Evolutionary conservation across 2,329 filamentous ascomycete genomes (phyloP).

Genomic region (Epichloe glyceriae): DNA sequence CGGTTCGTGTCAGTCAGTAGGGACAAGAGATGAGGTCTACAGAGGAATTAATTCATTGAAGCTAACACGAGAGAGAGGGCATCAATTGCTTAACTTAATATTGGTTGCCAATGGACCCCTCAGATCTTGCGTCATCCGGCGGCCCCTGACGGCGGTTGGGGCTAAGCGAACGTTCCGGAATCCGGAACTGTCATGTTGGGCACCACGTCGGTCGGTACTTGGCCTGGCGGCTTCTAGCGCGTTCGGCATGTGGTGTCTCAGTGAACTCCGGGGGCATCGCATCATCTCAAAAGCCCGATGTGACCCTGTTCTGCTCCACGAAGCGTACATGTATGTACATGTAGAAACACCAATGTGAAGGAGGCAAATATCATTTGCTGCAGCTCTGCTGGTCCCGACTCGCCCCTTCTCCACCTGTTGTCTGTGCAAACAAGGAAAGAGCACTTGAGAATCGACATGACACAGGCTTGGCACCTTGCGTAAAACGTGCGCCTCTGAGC

Average conservation of each 20-base stretch:
- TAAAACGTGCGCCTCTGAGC: not conserved
- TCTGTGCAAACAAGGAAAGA: too few species aligned
- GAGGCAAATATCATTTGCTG: too few species aligned
- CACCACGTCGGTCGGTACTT: not conserved
- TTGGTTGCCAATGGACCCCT: not conserved
- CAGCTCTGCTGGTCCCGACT: too few species aligned
- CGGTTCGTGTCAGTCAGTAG: not conserved
- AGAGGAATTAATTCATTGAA: not conserved
- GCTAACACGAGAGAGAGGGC: not conserved
- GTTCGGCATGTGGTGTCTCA: not conserved
- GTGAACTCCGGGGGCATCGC: not conserved
- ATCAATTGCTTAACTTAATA: not conserved
- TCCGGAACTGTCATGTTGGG: not conserved
- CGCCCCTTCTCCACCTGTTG: too few species aligned
- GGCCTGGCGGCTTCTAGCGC: not conserved
- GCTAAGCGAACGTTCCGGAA: constrained; percentile 2
- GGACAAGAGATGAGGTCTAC: not conserved
- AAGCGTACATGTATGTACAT: too few species aligned
- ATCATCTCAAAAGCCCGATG: too few species aligned
- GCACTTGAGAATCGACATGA: too few species aligned
- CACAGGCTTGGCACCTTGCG: not conserved
- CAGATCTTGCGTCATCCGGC: not conserved
- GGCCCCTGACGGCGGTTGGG: not conserved
- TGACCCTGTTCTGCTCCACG: too few species aligned
- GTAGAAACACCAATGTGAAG: too few species aligned